Conservation (phyloP, 2,329 filamentous ascomycete genomes). For the Monilinia vaccinii-corymbosi region DNA sequence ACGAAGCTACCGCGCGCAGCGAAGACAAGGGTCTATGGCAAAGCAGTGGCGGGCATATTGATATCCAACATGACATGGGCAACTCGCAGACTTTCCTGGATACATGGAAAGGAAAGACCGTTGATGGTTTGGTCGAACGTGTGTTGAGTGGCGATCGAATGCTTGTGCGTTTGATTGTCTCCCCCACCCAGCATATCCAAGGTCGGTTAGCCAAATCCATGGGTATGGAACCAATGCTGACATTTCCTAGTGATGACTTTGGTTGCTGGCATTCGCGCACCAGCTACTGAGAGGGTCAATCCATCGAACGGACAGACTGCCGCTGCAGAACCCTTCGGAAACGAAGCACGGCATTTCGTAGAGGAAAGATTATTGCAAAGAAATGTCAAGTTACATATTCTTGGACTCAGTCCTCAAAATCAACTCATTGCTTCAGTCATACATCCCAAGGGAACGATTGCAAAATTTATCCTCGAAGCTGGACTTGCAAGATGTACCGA, state of each 20-base stretch:
- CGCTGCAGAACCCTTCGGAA: constrained; percentile 79
- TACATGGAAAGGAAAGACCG: constrained; percentile 72
- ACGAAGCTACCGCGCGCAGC: constrained; percentile 69
- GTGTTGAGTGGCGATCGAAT: constrained; percentile 87
- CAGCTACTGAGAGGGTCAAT: constrained; percentile 78
- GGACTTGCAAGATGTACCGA: constrained; percentile 90
- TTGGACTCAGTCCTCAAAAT: constrained; percentile 82
- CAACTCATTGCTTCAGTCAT: constrained; percentile 82
- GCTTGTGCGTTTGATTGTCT: constrained; percentile 71
- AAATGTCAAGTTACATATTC: constrained; percentile 69
- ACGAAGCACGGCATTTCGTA: constrained; percentile 81
- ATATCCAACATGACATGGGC: constrained; percentile 72
- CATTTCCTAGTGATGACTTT: constrained; percentile 68
- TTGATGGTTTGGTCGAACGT: constrained; percentile 83
- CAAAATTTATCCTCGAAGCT: constrained; percentile 79
- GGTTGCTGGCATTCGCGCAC: constrained; percentile 79
- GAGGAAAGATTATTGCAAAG: constrained; percentile 81
- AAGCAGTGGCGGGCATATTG: constrained; percentile 54
- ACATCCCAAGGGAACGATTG: constrained; percentile 88
- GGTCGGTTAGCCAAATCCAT: constrained; percentile 12
- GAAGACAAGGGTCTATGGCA: constrained; percentile 79
- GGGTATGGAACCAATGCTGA: constrained; percentile 8
- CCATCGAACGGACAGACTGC: constrained; percentile 61
- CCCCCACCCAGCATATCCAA: constrained; percentile 68
- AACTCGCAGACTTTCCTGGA: constrained; percentile 69